phyloP scores from a whole-genome alignment of 805 yeast species.

The Tetrapisispora phaffii region DNA sequence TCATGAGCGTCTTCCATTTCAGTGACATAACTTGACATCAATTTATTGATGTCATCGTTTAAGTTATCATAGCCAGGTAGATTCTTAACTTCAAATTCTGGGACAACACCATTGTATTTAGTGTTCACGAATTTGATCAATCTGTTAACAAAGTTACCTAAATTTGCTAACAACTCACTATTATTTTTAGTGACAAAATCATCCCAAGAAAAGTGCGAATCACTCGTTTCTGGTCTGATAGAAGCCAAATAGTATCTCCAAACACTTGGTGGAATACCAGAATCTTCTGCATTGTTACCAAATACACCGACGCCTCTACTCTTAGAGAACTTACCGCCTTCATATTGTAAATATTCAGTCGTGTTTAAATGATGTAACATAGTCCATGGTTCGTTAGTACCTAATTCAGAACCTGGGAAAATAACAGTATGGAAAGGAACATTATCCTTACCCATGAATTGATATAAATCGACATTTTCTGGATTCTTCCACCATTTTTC shows the following conservation, averaged over 20 bases:
- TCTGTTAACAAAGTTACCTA: constrained; percentile 95
- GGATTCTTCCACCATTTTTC: constrained; percentile 90
- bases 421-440: constrained; percentile 98
- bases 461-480: constrained; percentile 79
- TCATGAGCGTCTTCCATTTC: constrained; percentile 72
- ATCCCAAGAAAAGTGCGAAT: constrained; percentile 94
- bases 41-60: constrained; percentile 48
- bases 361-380: constrained; percentile 83
- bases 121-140: constrained; percentile 81
- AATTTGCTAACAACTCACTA: constrained; percentile 84
- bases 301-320: constrained; percentile 97
- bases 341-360: constrained; percentile 94
- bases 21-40: constrained; percentile 51
- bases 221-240: constrained; percentile 90
- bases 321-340: constrained; percentile 95
- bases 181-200: constrained; percentile 93
- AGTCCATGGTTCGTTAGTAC: constrained; percentile 86
- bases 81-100: constrained; percentile 44
- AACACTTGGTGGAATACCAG: constrained; percentile 83
- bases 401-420: constrained; percentile 87
- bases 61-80: constrained; percentile 39
- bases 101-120: constrained; percentile 86
- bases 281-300: constrained; percentile 93
- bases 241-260: constrained; percentile 96
- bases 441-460: constrained; percentile 98